Percentiles rank a stretch among this genome's conserved stretches.
Evolutionary conservation across 345 rosid genomes (phyloP).

Genomic region (Microcos paniculata): DNA sequence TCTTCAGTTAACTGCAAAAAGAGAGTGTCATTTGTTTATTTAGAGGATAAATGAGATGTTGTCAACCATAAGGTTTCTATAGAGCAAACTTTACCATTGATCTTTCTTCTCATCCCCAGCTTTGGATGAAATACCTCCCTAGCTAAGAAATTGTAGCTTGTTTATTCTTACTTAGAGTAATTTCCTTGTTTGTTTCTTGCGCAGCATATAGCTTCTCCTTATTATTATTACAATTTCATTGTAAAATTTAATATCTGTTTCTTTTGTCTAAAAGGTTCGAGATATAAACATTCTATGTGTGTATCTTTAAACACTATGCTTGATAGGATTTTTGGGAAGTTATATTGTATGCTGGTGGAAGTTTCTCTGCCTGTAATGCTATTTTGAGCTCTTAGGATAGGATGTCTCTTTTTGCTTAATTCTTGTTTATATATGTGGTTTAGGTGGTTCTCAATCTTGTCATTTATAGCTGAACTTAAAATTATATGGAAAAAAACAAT

Average conservation of each 20-base stretch:
- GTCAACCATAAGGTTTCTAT: not conserved
- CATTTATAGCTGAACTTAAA: slow-evolving; percentile 3
- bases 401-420: not conserved
- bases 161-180: not conserved
- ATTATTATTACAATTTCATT: not conserved
- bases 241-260: too few species aligned
- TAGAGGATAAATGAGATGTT: not conserved
- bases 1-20: not conserved
- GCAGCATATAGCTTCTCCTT: not conserved
- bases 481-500: not conserved
- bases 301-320: not conserved
- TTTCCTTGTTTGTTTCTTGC: not conserved
- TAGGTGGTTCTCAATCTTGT: slow-evolving; percentile 1
- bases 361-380: not conserved
- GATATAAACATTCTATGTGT: not conserved
- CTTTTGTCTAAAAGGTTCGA: not conserved
- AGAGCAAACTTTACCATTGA: not conserved
- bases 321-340: not conserved
- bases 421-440: not conserved
- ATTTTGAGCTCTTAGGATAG: not conserved
- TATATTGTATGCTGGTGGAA: not conserved
- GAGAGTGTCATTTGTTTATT: not conserved
- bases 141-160: not conserved
- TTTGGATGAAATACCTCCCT: not conserved
- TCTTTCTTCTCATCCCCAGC: not conserved